Evolutionary conservation across 306 rosid genomes (phyloP).

Genomic region (Gastrolobium villosum): DNA sequence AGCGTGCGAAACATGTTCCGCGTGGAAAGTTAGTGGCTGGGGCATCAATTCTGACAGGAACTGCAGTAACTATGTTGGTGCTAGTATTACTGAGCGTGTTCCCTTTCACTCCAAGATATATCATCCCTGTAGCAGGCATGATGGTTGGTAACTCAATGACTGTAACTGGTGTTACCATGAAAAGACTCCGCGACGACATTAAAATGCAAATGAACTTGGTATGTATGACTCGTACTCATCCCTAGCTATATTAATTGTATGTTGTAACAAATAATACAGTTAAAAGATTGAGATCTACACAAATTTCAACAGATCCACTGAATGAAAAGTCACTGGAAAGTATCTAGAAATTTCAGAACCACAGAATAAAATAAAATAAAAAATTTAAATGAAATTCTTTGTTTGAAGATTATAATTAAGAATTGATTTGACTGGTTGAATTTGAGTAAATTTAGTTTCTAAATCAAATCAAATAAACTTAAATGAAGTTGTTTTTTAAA

Average conservation of each 20-base stretch:
- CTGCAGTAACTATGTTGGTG: slow-evolving; percentile 78
- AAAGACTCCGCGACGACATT: slow-evolving; percentile 87
- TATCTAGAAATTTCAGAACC: not conserved
- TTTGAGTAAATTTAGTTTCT: not conserved
- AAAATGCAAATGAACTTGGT: slow-evolving; percentile 81
- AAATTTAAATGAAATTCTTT: not conserved
- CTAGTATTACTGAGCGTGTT: slow-evolving; percentile 73
- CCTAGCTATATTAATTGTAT: not conserved
- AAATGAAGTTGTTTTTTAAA: not conserved
- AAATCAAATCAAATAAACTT: not conserved
- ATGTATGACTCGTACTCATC: slow-evolving; percentile 9
- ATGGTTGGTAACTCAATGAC: slow-evolving; percentile 98
- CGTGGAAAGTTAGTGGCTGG: slow-evolving; percentile 84
- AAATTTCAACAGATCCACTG: not conserved
- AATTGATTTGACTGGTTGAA: not conserved
- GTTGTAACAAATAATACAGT: not conserved
- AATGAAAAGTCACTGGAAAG: not conserved
- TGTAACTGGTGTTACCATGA: slow-evolving; percentile 97
- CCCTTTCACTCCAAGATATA: slow-evolving; percentile 94
- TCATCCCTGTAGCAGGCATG: slow-evolving; percentile 94
- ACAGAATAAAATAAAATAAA: not conserved
- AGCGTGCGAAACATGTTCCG: slow-evolving; percentile 92
- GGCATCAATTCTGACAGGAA: slow-evolving; percentile 84
- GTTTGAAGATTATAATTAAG: not conserved
- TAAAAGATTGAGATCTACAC: not conserved